Evolutionary conservation across 768 basidiomycete genomes (phyloP), one percentile per base, ranked within the genome.

Genomic region (Lactarius tabidus): DNA sequence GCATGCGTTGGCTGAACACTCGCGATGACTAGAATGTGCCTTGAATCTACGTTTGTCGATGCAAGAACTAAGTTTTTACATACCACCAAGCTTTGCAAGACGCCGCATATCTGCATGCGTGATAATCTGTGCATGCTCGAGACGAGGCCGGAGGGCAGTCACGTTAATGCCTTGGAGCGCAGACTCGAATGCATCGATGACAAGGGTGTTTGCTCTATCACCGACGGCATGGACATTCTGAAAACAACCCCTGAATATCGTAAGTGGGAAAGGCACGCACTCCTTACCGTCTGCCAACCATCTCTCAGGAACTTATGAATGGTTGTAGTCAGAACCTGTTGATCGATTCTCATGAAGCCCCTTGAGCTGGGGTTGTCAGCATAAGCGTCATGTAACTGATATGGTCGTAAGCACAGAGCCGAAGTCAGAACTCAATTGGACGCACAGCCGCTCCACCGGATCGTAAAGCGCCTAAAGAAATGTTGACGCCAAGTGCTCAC

Each of bases 91-190:
- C 67, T 79, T 83, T 23, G 89, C 93, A 18, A 95, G 80, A 18
- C 93, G 84, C 31, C 76, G 76, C 79, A 96, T 86, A 73, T 96
- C 95, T 2, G 77, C 79, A n/a, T 80, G 77, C 2, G 84, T 86
- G 75, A 96, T 81, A 71, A 97, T 87, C 74, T 97, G 94, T 9
- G 92, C 93, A 75, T 98, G 95, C 74, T 98, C 95, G 15, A 96
- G 81, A 29, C 95, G 84, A 55, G 92, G 88, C 48, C 93, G 80
- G 54, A 86, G 76, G 29, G 86, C 84, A 31, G 83, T 81, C 10
- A 89, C 84, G 69, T 89, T 83, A 51, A 79, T 79, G 29, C 82
- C 82, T 63, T 82, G 75, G 59, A 93, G 74, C 6, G 87, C 83
- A 23, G 79, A 78, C 74, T 94, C 91, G 69, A 96, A 95, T 0